Evolutionary conservation across 2,329 filamentous ascomycete genomes (phyloP).

Genomic region (Scedosporium minutisporum): DNA sequence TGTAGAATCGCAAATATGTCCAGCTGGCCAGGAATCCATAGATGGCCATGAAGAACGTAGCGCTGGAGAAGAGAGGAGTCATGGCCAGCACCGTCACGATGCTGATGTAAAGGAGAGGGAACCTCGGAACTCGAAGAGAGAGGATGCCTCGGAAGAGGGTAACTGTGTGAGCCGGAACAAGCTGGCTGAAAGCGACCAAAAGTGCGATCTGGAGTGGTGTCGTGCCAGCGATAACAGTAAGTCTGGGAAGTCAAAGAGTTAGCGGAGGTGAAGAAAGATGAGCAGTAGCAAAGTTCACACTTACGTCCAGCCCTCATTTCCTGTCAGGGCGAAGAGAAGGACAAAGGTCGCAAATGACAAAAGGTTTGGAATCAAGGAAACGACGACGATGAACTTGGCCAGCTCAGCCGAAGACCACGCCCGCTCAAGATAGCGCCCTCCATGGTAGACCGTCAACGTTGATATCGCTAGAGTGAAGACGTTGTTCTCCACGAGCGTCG

Average conservation of each 20-base stretch:
- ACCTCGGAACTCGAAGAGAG: slow-evolving; percentile 72
- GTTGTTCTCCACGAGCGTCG: slow-evolving; percentile 87
- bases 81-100: slow-evolving; percentile 56
- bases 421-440: slow-evolving; percentile 87
- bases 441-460: slow-evolving; percentile 73
- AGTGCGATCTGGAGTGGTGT: slow-evolving; percentile 86
- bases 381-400: slow-evolving; percentile 75
- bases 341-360: slow-evolving; percentile 65
- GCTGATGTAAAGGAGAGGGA: slow-evolving; percentile 65
- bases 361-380: slow-evolving; percentile 70
- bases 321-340: slow-evolving; percentile 60
- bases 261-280: slow-evolving; percentile 8
- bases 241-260: slow-evolving; percentile 33
- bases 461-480: slow-evolving; percentile 76
- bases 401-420: slow-evolving; percentile 92
- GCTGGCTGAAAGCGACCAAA: slow-evolving; percentile 93
- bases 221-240: slow-evolving; percentile 78
- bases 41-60: slow-evolving; percentile 68
- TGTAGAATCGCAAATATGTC: slow-evolving; percentile 95
- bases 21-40: slow-evolving; percentile 81
- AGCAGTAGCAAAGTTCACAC: slow-evolving; percentile 19
- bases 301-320: slow-evolving; percentile 60
- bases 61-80: slow-evolving; percentile 52
- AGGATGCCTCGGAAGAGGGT: slow-evolving; percentile 82
- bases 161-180: slow-evolving; percentile 93